A percentile compares a stretch with the other conserved stretches of the same genome.
These are phyloP conservation scores for Macadamia integrifolia DNA, from an alignment of 164 flowering plant species.

Conservation along the genomic window DNA sequence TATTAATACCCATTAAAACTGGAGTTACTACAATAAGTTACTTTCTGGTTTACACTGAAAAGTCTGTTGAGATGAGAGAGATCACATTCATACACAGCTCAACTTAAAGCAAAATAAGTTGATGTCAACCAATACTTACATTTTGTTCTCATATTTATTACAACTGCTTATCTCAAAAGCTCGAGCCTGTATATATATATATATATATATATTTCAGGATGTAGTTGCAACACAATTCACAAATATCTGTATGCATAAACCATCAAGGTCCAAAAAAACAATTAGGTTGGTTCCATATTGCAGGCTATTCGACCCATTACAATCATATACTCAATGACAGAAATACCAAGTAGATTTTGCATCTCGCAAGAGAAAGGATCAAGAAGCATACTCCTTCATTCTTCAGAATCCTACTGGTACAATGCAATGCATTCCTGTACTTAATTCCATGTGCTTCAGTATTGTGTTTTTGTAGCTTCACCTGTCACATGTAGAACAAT, in stretches of 20 bases:
- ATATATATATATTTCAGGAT: no score
- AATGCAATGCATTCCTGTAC: slow-evolving; percentile 77
- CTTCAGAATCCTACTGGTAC: slow-evolving; percentile 62
- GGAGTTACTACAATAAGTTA: neutral
- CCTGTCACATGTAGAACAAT: slow-evolving; percentile 38
- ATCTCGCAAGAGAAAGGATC: slow-evolving; percentile 9
- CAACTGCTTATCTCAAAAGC: no score
- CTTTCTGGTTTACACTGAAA: neutral
- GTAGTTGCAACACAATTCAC: no score
- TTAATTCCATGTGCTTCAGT: slow-evolving; percentile 64
- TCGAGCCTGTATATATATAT: no score
- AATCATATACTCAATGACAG: neutral
- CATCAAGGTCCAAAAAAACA: neutral
- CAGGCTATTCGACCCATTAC: neutral
- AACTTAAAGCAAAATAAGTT: neutral
- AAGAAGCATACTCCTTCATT: slow-evolving; percentile 78
- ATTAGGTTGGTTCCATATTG: neutral
- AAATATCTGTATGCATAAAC: neutral
- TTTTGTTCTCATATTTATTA: neutral
- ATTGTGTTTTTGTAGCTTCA: slow-evolving; percentile 89
- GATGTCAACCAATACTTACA: neutral
- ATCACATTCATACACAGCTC: neutral
- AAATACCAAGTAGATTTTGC: neutral
- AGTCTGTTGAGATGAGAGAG: neutral
- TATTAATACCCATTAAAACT: neutral